A percentile compares a stretch with the other conserved stretches of the same genome.
Conservation (phyloP, 2,329 filamentous ascomycete genomes). For the Trichoderma simmonsii region DNA sequence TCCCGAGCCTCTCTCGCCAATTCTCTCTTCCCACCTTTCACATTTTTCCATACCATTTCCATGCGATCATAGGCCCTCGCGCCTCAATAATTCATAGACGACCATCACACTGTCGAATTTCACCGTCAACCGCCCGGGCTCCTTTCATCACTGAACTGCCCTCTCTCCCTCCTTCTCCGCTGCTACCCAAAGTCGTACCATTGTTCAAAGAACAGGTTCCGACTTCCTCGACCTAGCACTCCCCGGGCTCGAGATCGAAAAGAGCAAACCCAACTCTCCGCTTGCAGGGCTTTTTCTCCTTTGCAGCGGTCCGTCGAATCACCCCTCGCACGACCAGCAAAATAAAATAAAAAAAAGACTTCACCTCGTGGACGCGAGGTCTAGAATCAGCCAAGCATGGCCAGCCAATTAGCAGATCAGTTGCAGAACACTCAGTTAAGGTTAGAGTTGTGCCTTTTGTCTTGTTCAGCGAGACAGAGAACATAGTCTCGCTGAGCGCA, state of each 20-base stretch:
- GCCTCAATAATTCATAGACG: slow-evolving; percentile 13
- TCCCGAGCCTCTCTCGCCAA: slow-evolving; percentile 6
- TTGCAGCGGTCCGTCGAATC: slow-evolving; percentile 23
- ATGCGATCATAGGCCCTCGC: slow-evolving; percentile 8
- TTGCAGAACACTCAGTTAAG: slow-evolving; percentile 42
- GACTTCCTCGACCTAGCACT: neutral
- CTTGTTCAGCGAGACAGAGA: neutral
- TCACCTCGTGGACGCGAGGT: slow-evolving; percentile 28
- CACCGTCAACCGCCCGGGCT: neutral
- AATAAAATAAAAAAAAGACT: slow-evolving; percentile 16
- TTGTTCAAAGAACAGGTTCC: slow-evolving; percentile 3
- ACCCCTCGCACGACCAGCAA: neutral
- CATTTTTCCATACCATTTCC: neutral
- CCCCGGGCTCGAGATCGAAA: slow-evolving; percentile 3
- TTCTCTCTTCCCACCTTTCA: slow-evolving; percentile 11
- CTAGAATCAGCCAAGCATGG: slow-evolving; percentile 36
- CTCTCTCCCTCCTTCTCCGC: neutral
- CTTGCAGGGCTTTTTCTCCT: slow-evolving; percentile 18
- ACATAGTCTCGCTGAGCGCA: neutral
- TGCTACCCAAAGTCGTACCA: slow-evolving; percentile 11
- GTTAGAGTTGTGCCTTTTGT: slow-evolving; percentile 30
- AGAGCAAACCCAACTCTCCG: neutral
- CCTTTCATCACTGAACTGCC: slow-evolving; percentile 15
- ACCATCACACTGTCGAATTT: slow-evolving; percentile 4
- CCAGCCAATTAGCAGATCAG: slow-evolving; percentile 46